Base-by-base conservation (phyloP, 768 basidiomycete species). In the Glaciozyma antarctica region DNA sequence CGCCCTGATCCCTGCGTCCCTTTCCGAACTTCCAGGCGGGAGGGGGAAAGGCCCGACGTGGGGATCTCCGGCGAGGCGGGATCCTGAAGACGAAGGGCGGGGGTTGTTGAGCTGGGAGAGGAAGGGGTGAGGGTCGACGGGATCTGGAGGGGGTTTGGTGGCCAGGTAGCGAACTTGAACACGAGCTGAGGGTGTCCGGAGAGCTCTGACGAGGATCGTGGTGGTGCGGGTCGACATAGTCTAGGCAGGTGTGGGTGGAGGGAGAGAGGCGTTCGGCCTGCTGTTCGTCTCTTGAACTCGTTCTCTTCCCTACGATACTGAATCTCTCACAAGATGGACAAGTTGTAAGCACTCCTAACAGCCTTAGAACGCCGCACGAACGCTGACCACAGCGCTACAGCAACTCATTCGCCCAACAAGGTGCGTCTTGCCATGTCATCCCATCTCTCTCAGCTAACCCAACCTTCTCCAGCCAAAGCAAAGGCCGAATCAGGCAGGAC, bases 1-100 rank as follows among this genome's bases (percentile, higher is more conserved):
- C 7, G 52, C 41, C 5, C 34, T 32, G 38, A 68, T 57, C 22
- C 51, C 43, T 2, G 28, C 63, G 1, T 56, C 54, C 38, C 58
- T 61, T 12, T 43, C 60, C 21, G 7, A 10, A 38, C 32, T 56
- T 49, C 48, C 52, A 26, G 43, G 16, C 3, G 64, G 64, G 7
- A 70, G 63, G 9, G 69, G 65, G 63, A 70, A 70, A 7, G 69
- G 65, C 0, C 69, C 69, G 30, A 59, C 58, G 43, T 58, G 60
- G 6, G 13, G 26, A 47, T 59, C 58, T 28, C 45, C 45, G 60
- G 58, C 16, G 61, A 62, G 7, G 47, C 26, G 16, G 30, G 60
- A 32, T 32, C 47, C 16, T 3, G 59, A 22, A 1, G 60, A 30
- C 15, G 64, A 60, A 26, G 26, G 58, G 19, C 26, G 45, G 28